Evolutionary conservation across 768 basidiomycete species (phyloP).

Genomic region (Xerocomus potaroensis): DNA sequence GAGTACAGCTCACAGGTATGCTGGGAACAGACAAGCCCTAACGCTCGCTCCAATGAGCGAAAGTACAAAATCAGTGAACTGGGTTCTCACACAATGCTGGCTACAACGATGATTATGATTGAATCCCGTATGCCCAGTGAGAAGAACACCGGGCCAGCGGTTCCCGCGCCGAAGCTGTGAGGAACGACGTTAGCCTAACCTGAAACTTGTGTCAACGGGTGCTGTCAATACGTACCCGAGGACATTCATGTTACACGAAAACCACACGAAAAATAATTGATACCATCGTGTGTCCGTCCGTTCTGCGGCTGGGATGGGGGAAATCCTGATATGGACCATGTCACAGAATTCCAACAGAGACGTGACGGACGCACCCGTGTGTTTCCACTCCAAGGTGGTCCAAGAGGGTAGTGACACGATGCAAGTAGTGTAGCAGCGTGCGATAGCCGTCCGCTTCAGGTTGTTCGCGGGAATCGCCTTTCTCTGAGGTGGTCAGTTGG

Average conservation of each 20-base stretch:
- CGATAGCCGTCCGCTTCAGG: not conserved
- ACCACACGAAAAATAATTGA: slow-evolving; percentile 51
- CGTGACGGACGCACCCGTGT: slow-evolving; percentile 39
- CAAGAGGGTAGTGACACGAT: slow-evolving; percentile 26
- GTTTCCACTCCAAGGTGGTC: slow-evolving; percentile 38
- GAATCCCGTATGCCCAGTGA: slow-evolving; percentile 42
- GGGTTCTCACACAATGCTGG: slow-evolving; percentile 40
- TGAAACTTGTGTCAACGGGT: no score
- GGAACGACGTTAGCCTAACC: not conserved
- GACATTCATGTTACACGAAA: slow-evolving; percentile 44
- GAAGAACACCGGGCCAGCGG: slow-evolving; percentile 48
- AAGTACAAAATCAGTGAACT: not conserved
- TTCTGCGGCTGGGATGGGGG: slow-evolving; percentile 34
- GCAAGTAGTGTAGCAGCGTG: slow-evolving; percentile 12
- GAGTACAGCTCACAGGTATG: slow-evolving; percentile 34
- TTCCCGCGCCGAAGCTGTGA: slow-evolving; percentile 45
- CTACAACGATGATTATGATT: slow-evolving; percentile 37
- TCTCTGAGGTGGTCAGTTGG: not conserved
- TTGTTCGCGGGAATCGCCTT: not conserved
- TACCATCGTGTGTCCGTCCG: slow-evolving; percentile 40
- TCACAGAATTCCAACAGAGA: not conserved
- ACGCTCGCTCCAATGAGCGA: slow-evolving; percentile 1
- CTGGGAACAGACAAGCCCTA: slow-evolving; percentile 34
- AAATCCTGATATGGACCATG: slow-evolving; percentile 25
- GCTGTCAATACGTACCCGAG: slow-evolving; percentile 31